Evolutionary conservation across 345 rosid species (phyloP).

Genomic region (Rhizophora mangle): DNA sequence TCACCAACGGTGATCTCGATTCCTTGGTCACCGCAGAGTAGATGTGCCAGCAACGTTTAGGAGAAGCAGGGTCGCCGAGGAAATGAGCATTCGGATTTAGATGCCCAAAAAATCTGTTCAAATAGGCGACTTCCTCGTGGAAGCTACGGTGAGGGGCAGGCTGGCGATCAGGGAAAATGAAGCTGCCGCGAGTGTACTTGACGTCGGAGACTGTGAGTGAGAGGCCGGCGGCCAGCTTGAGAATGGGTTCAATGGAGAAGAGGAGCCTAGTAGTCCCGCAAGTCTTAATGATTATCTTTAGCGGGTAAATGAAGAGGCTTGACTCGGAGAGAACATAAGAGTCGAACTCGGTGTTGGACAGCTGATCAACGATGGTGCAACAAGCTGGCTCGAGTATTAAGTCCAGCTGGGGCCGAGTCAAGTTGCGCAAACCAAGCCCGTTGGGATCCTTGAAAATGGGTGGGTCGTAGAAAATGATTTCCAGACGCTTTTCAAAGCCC

Average conservation of each 20-base stretch:
- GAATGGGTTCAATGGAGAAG: conserved; percentile 47
- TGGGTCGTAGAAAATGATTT: conserved; percentile 53
- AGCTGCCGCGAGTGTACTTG: conserved; percentile 74
- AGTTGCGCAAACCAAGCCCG: conserved; percentile 50
- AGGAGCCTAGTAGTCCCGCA: conserved; percentile 82
- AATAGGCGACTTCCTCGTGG: conserved; percentile 51
- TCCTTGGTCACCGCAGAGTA: conserved; percentile 43
- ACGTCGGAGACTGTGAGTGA: conserved; percentile 42
- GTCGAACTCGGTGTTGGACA: conserved; percentile 57
- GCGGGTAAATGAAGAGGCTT: conserved; percentile 61
- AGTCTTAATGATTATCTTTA: conserved; percentile 65
- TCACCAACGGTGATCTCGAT: conserved; percentile 8
- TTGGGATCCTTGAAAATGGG: conserved; percentile 47
- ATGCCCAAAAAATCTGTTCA: conserved; percentile 48
- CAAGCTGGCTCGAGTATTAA: conserved; percentile 55
- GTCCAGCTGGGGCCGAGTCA: conserved; percentile 52
- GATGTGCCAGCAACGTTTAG: conserved; percentile 57
- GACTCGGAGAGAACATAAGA: conserved; percentile 86
- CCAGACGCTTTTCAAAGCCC: conserved; percentile 76
- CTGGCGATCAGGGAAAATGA: conserved; percentile 69
- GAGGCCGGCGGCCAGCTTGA: conserved; percentile 41
- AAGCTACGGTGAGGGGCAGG: conserved; percentile 76
- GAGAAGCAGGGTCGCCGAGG: conserved; percentile 38
- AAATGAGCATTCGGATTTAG: conserved; percentile 41
- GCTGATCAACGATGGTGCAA: conserved; percentile 65